phyloP scores from a whole-genome alignment of 306 rosid genomes.

The Cucurbita moschata region DNA sequence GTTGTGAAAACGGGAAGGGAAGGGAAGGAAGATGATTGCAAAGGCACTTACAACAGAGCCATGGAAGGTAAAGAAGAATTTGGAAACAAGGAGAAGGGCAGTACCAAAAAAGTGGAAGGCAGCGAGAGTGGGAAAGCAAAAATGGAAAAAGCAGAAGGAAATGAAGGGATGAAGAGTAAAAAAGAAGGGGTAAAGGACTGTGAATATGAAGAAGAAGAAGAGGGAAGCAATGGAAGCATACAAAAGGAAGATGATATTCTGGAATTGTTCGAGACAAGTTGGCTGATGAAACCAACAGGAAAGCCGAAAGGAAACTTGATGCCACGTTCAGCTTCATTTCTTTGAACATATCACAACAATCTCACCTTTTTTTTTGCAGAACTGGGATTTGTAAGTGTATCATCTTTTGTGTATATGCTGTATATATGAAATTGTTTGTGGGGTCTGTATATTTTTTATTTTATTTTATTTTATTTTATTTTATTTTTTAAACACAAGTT shows the following conservation, averaged over 20 bases:
- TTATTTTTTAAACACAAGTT: neutral
- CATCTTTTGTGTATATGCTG: neutral
- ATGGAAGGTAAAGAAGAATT: neutral
- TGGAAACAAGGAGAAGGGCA: neutral
- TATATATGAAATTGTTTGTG: neutral
- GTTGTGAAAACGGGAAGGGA: slow-evolving; percentile 25
- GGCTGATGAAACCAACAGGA: slow-evolving; percentile 32
- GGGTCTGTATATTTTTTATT: neutral
- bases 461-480: neutral
- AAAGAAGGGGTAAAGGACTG: neutral
- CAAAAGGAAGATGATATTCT: slow-evolving; percentile 18
- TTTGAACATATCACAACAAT: neutral
- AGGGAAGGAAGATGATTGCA: neutral
- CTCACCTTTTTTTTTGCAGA: neutral
- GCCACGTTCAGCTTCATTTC: neutral
- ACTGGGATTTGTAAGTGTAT: neutral
- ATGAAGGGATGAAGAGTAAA: neutral
- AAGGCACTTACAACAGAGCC: neutral
- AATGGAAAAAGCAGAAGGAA: neutral
- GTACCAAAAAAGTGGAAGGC: neutral
- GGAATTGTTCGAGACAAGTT: slow-evolving; percentile 49
- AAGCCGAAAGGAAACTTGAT: neutral
- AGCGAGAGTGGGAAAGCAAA: neutral
- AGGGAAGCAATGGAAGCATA: neutral
- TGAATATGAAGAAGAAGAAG: neutral